These are phyloP conservation scores for Niebla homalea DNA, from an alignment of 495 filamentous ascomycete species.

Conservation along the genomic window DNA sequence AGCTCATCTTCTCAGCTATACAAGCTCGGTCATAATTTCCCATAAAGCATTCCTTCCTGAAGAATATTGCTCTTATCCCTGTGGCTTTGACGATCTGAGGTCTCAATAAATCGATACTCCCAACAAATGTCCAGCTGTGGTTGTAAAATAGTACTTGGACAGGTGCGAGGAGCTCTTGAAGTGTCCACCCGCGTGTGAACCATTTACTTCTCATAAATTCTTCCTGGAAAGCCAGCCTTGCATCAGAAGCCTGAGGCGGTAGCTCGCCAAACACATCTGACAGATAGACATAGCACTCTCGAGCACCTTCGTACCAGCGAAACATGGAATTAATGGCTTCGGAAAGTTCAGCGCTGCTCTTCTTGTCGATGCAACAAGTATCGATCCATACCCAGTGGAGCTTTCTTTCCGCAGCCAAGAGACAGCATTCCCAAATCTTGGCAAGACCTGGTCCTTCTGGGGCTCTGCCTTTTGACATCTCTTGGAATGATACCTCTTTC, in stretches of 20 bases:
- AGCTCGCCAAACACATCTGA: conserved; percentile 10
- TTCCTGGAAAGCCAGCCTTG: background rate
- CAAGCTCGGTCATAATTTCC: background rate
- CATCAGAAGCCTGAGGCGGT: background rate
- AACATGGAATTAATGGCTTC: conserved; percentile 25
- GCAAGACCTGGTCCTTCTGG: background rate
- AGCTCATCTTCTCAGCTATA: conserved; percentile 28
- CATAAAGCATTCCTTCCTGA: background rate
- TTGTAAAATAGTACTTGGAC: conserved; percentile 14
- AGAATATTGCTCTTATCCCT: conserved; percentile 4
- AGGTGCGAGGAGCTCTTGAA: conserved; percentile 27
- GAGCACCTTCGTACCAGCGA: conserved; percentile 19
- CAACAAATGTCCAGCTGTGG: conserved; percentile 14
- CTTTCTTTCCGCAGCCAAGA: background rate
- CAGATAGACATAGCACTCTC: conserved; percentile 21
- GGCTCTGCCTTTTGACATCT: conserved; percentile 7
- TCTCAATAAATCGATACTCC: conserved; percentile 12
- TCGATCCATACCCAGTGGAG: conserved; percentile 5
- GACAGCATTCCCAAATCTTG: background rate
- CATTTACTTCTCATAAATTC: conserved; percentile 16
- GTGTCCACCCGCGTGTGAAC: conserved; percentile 30
- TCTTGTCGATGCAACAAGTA: conserved; percentile 11
- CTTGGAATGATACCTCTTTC: conserved; percentile 22
- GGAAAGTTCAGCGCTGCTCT: conserved; percentile 8
- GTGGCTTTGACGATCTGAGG: conserved; percentile 12